Percentiles rank a stretch among this genome's conserved stretches.
Evolutionary conservation across 495 filamentous ascomycete genomes (phyloP).

Genomic region (Usnea hakonensis): DNA sequence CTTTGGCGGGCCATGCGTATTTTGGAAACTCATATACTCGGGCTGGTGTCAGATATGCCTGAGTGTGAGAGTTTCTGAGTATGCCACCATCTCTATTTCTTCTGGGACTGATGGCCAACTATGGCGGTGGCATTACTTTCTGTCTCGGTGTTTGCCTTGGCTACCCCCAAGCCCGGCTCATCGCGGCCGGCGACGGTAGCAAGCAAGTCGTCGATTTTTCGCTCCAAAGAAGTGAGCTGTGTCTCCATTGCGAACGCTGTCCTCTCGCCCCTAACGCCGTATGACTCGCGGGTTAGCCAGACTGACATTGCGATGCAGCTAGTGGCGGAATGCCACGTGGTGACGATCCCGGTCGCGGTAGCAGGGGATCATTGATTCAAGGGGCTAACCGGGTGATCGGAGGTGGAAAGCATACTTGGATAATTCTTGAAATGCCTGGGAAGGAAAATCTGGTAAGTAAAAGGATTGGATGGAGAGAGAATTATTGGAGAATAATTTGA

Average conservation of each 20-base stretch:
- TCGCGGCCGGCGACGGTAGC: constrained; percentile 44
- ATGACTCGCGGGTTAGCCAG: not conserved
- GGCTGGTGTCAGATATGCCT: not conserved
- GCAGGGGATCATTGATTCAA: constrained; percentile 11
- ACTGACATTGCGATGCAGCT: not conserved
- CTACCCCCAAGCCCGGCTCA: not conserved
- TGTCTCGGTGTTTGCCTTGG: not conserved
- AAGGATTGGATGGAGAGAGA: not conserved
- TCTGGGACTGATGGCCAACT: not conserved
- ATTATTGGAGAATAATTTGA: not conserved
- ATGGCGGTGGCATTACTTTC: not conserved
- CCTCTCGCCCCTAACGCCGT: constrained; percentile 42
- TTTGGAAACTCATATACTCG: not conserved
- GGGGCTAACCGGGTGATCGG: not conserved
- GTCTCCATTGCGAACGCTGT: constrained; percentile 50
- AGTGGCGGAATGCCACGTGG: not conserved
- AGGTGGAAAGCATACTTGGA: constrained; percentile 27
- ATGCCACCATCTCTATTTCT: not conserved
- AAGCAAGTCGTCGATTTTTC: constrained; percentile 51
- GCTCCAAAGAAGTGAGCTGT: constrained; percentile 45
- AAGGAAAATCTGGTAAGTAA: constrained; percentile 3
- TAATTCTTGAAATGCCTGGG: constrained; percentile 34
- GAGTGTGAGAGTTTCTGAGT: not conserved
- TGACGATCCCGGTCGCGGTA: not conserved
- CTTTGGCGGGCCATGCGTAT: not conserved